Conservation (phyloP, 345 rosid species). For the Sisymbrium altissimum region DNA sequence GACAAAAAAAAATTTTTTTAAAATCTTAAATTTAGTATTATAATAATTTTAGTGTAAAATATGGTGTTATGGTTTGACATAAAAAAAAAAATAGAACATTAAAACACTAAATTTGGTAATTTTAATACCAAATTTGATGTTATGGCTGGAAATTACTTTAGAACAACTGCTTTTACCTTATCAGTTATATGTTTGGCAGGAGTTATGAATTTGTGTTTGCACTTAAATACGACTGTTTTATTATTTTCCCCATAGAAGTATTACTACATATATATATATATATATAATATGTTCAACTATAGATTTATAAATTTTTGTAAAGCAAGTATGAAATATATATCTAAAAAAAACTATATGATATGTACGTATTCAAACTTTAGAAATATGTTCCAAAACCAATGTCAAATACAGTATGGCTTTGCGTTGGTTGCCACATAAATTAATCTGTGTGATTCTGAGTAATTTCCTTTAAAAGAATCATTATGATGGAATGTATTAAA, state of each 20-base stretch:
- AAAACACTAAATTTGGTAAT: too few relatives aligned
- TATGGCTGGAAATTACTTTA: too few relatives aligned
- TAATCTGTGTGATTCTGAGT: background rate
- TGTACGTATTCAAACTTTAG: background rate
- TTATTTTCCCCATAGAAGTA: background rate
- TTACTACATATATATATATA: background rate
- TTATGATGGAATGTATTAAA: background rate
- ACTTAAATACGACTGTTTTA: background rate
- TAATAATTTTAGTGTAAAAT: too few relatives aligned
- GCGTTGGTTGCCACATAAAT: background rate
- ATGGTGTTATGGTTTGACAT: too few relatives aligned
- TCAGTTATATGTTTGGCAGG: background rate
- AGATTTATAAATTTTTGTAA: background rate
- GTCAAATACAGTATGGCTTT: background rate
- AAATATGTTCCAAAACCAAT: background rate
- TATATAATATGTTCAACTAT: background rate
- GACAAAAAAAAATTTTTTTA: too few relatives aligned
- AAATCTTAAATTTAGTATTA: too few relatives aligned
- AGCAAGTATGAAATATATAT: background rate
- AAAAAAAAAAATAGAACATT: too few relatives aligned
- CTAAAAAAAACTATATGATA: background rate
- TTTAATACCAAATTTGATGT: too few relatives aligned
- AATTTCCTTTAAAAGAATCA: background rate
- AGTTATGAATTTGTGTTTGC: background rate
- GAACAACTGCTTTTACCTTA: background rate